Conservation (phyloP, 169 alveolate species). For the Eimeria nieschulzi region DNA sequence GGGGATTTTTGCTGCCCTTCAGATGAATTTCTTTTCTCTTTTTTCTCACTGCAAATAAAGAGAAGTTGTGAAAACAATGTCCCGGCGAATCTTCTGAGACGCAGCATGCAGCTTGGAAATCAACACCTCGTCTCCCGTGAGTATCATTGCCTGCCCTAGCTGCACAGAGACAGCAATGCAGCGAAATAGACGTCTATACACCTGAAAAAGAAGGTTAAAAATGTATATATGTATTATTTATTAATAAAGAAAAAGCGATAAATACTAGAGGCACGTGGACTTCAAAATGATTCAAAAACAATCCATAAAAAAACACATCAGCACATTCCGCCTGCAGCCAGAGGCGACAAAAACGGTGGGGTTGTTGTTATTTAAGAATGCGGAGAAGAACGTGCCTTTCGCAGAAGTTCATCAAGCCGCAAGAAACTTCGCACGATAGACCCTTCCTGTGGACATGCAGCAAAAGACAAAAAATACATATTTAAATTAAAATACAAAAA, state of each 20-base stretch:
- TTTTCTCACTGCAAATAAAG: slow-evolving; percentile 85
- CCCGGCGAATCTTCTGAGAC: slow-evolving; percentile 90
- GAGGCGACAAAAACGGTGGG: background rate
- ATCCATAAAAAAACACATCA: no score
- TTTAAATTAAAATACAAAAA: background rate
- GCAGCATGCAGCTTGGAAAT: slow-evolving; percentile 86
- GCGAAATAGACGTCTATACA: background rate
- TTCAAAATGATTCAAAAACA: no score
- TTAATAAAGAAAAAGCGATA: background rate
- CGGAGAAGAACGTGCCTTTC: slow-evolving; percentile 31
- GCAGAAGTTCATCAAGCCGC: slow-evolving; percentile 91
- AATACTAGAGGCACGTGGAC: no score
- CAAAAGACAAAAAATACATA: background rate
- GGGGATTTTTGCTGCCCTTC: no score
- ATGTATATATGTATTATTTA: background rate
- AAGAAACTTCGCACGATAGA: slow-evolving; percentile 92
- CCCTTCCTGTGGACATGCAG: slow-evolving; percentile 89
- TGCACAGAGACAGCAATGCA: slow-evolving; percentile 33
- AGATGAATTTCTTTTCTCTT: no score
- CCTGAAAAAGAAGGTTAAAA: background rate
- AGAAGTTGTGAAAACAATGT: slow-evolving; percentile 94
- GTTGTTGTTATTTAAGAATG: background rate
- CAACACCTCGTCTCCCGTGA: slow-evolving; percentile 90
- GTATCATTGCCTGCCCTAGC: slow-evolving; percentile 87
- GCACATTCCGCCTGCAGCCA: no score